Base-by-base conservation (phyloP, 371 early-diverging fungal genomes). In the Apophysomyces sp. region DNA sequence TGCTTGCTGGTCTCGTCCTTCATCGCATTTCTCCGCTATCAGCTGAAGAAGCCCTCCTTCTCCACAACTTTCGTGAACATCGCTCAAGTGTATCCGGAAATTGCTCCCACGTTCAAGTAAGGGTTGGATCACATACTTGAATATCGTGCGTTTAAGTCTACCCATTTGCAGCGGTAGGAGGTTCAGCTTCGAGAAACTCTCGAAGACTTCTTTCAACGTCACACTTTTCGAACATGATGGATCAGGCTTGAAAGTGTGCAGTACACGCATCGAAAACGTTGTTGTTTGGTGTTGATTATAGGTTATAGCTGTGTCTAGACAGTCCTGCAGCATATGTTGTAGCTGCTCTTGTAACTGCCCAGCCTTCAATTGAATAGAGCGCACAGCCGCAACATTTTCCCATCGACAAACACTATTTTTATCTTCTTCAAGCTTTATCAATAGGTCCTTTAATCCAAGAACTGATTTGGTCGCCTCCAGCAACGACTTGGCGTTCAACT, bases 101-200 rank as follows among this genome's bases (percentile, higher is more conserved):
- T 18, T 16, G 18, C 21, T 18, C 11, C 21, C 49, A 39, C 12
- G 54, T 5, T 52, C 52, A 11, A 53, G 30, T 7, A 57, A 29
- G 3, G 52, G 55, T 34, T 27, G 34, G 1, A 61, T 9, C 34
- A 39, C 11, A 1, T 44, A 21, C 24, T 59, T 63, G 8, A 62
- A 11, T 30, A 34, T 24, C 13, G n/a, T 21, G 16, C 57, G 51
- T 11, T 55, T 59, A 26, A 65, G 31, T 18, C 26, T 34, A 13
- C 53, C 52, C 55, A 36, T 30, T 44, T 52, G 54, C 27, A 27
- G 49, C 16, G 51, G 53, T n/a, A 53, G 34, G 5, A 61, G 37
- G n/a, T 61, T 55, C 13, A 61, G 55, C 31, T 30, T 34, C 29
- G 16, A n/a, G 24, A 44, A 64, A 21, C 57, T 57, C 8, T 37